Conservation (phyloP, 805 yeast genomes). For the Candida sakaeoensis region DNA sequence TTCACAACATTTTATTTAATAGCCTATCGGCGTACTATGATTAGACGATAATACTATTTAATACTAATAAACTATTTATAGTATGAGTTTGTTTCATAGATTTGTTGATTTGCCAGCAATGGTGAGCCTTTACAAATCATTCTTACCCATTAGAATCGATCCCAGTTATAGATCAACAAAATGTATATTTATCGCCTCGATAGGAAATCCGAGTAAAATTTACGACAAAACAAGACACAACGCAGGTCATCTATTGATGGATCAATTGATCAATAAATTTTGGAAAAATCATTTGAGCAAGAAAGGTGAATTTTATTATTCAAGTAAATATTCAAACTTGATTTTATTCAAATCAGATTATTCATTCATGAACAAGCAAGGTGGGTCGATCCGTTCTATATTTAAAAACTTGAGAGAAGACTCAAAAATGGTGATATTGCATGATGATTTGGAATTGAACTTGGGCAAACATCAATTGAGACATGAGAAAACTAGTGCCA, state of each 20-base stretch:
- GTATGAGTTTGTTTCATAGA: not conserved
- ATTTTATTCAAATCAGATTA: slow-evolving; percentile 47
- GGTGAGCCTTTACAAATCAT: slow-evolving; percentile 5
- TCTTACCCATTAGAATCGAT: slow-evolving; percentile 8
- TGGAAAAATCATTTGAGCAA: slow-evolving; percentile 22
- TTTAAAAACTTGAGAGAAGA: slow-evolving; percentile 37
- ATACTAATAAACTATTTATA: too few relatives aligned
- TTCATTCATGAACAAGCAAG: slow-evolving; percentile 70
- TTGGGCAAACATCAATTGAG: slow-evolving; percentile 66
- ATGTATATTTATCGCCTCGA: slow-evolving; percentile 37
- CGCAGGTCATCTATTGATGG: slow-evolving; percentile 62
- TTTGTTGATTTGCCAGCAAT: not conserved
- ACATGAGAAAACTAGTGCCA: slow-evolving; percentile 53
- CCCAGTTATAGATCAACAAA: slow-evolving; percentile 1
- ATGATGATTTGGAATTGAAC: slow-evolving; percentile 72
- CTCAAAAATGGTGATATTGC: slow-evolving; percentile 51
- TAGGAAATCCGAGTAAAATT: slow-evolving; percentile 75
- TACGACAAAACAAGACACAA: slow-evolving; percentile 69
- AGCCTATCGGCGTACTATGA: not conserved
- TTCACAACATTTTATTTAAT: too few relatives aligned
- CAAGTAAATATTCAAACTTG: slow-evolving; percentile 24
- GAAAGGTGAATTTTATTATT: slow-evolving; percentile 9
- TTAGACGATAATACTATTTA: not conserved
- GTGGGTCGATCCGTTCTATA: slow-evolving; percentile 48
- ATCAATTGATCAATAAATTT: slow-evolving; percentile 20